Evolutionary conservation across 2,329 filamentous ascomycete genomes (phyloP).

Genomic region (Penicillium italicum): DNA sequence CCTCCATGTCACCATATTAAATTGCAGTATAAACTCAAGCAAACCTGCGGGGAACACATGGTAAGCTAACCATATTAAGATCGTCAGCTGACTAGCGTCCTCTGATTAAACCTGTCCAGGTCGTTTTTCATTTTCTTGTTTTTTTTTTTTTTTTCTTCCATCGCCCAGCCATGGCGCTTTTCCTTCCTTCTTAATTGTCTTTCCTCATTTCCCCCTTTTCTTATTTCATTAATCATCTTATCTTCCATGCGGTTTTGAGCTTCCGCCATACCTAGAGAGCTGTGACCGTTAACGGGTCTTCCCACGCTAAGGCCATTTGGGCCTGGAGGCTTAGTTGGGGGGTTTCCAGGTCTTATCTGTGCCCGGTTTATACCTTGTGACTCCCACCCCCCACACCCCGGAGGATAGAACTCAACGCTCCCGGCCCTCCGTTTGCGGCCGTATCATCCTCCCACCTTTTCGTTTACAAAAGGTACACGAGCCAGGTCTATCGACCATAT

Average conservation of each 20-base stretch:
- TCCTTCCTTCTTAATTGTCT: background rate
- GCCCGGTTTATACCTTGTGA: background rate
- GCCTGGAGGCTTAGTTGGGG: background rate
- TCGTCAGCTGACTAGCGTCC: conserved; percentile 9
- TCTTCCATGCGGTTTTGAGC: background rate
- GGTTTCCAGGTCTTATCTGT: conserved; percentile 4
- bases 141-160: background rate
- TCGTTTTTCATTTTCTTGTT: background rate
- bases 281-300: conserved; percentile 22
- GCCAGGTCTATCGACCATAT: conserved; percentile 2
- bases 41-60: conserved; percentile 13
- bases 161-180: background rate
- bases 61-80: conserved; percentile 4
- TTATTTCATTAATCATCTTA: background rate
- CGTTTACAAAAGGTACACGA: background rate
- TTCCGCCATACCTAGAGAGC: conserved; percentile 1
- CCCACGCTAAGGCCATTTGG: conserved; percentile 18
- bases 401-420: background rate
- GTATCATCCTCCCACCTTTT: conserved; percentile 1
- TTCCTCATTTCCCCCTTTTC: background rate
- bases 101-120: background rate
- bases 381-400: conserved; percentile 1
- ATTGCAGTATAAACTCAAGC: conserved; percentile 5
- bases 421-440: conserved; percentile 8
- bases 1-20: background rate